Evolutionary conservation across 352 stramenopile genomes (phyloP).

Genomic region (Achlya hypogyna): DNA sequence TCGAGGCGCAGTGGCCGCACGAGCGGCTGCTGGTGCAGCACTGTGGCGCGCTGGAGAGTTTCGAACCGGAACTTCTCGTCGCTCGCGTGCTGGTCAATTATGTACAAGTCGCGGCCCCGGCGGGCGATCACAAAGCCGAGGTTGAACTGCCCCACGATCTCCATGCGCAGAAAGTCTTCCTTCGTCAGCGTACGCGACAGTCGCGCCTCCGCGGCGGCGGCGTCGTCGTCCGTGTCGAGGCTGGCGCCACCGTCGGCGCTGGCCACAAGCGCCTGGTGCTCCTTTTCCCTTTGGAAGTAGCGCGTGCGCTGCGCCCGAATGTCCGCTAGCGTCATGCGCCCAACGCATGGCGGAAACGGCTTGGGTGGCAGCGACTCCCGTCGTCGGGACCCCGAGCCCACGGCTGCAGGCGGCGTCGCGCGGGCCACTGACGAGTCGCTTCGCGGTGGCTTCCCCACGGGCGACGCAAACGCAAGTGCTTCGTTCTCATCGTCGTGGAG

Average conservation of each 20-base stretch:
- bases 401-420: background rate
- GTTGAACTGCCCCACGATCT: constrained; percentile 96
- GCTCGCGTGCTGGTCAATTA: constrained; percentile 98
- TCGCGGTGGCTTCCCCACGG: background rate
- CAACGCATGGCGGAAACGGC: background rate
- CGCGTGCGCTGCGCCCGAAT: background rate
- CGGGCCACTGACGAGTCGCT: background rate
- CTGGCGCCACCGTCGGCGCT: background rate
- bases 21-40: constrained; percentile 93
- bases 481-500: background rate
- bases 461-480: background rate
- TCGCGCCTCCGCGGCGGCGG: constrained; percentile 30
- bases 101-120: constrained; percentile 90
- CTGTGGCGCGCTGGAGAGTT: constrained; percentile 67
- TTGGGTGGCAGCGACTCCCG: background rate
- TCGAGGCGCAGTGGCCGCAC: constrained; percentile 88
- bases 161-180: constrained; percentile 88
- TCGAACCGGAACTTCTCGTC: constrained; percentile 90
- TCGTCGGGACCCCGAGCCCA: background rate
- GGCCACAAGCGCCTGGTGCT: background rate
- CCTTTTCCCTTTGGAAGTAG: background rate
- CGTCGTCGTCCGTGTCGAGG: constrained; percentile 30
- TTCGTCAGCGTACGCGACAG: constrained; percentile 80
- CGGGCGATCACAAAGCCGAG: constrained; percentile 94
- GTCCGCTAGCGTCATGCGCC: background rate